Evolutionary conservation across 768 basidiomycete genomes (phyloP).

Genomic region (Cantharellus cinnabarinus): DNA sequence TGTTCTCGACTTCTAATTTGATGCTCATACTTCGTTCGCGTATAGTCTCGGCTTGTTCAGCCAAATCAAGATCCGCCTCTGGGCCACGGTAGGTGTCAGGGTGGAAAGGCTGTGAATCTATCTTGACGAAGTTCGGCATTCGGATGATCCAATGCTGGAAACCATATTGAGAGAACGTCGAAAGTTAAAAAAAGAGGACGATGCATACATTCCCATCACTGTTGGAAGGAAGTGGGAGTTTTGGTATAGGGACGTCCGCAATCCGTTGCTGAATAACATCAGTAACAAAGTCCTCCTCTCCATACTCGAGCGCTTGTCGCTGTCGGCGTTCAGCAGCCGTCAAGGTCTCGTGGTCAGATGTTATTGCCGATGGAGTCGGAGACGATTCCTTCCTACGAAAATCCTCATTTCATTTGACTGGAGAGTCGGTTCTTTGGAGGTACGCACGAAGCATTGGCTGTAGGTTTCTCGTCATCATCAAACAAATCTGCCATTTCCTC

Average conservation of each 20-base stretch:
- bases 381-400: slow-evolving; percentile 6
- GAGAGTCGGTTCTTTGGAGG: neutral
- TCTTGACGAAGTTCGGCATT: slow-evolving; percentile 81
- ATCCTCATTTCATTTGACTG: neutral
- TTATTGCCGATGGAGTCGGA: slow-evolving; percentile 2
- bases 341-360: slow-evolving; percentile 28
- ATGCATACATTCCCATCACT: slow-evolving; percentile 60
- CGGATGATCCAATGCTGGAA: slow-evolving; percentile 78
- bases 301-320: slow-evolving; percentile 59
- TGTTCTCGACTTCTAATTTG: slow-evolving; percentile 82
- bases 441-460: slow-evolving; percentile 1
- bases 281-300: slow-evolving; percentile 44
- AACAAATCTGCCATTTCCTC: slow-evolving; percentile 64
- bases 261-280: slow-evolving; percentile 36
- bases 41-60: slow-evolving; percentile 34
- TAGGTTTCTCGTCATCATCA: slow-evolving; percentile 20
- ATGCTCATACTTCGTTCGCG: slow-evolving; percentile 68
- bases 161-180: slow-evolving; percentile 2
- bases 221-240: slow-evolving; percentile 59
- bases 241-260: slow-evolving; percentile 65
- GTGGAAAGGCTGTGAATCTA: slow-evolving; percentile 81
- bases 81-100: slow-evolving; percentile 67
- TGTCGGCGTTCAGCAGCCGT: slow-evolving; percentile 36
- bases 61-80: slow-evolving; percentile 56
- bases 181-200: neutral